A percentile compares a stretch with the other conserved stretches of the same genome.
These are phyloP conservation scores for Oryza meridionalis DNA, from an alignment of 176 grass and related monocot genomes.

Conservation along the genomic window DNA sequence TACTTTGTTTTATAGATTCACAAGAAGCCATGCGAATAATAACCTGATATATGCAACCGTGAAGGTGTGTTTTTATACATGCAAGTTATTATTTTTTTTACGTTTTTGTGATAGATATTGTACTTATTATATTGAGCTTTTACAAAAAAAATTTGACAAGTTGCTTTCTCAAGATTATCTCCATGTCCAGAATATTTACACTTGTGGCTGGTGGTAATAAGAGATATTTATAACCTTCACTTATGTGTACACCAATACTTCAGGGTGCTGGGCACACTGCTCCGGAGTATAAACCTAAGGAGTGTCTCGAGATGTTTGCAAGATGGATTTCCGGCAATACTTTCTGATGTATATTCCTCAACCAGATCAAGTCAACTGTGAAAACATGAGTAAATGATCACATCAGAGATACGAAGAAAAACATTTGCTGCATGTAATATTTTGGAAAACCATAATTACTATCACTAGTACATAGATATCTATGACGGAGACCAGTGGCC, in stretches of 20 bases:
- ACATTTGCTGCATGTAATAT: too few species aligned
- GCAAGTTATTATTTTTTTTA: neutral
- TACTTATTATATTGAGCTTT: too few species aligned
- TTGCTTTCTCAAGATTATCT: too few species aligned
- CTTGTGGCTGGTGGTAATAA: neutral
- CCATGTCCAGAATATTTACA: neutral
- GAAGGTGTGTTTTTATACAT: constrained; percentile 39
- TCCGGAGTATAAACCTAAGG: constrained; percentile 52
- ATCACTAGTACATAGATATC: too few species aligned
- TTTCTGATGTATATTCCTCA: neutral
- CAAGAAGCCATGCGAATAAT: constrained; percentile 48
- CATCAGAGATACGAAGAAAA: too few species aligned
- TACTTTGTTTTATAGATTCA: constrained; percentile 41
- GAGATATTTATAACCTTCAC: neutral
- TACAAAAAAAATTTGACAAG: too few species aligned
- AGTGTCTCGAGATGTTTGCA: constrained; percentile 41
- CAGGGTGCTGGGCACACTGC: constrained; percentile 66
- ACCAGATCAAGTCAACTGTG: neutral
- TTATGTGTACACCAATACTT: neutral
- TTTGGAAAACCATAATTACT: too few species aligned
- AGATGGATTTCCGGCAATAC: constrained; percentile 45
- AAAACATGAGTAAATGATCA: too few species aligned
- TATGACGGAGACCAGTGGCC: too few species aligned
- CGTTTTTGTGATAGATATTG: too few species aligned
- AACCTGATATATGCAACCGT: constrained; percentile 61